A percentile compares a stretch with the other conserved stretches of the same genome.
Conservation (phyloP, 2,329 filamentous ascomycete genomes). For the Ceratocystis destructans region DNA sequence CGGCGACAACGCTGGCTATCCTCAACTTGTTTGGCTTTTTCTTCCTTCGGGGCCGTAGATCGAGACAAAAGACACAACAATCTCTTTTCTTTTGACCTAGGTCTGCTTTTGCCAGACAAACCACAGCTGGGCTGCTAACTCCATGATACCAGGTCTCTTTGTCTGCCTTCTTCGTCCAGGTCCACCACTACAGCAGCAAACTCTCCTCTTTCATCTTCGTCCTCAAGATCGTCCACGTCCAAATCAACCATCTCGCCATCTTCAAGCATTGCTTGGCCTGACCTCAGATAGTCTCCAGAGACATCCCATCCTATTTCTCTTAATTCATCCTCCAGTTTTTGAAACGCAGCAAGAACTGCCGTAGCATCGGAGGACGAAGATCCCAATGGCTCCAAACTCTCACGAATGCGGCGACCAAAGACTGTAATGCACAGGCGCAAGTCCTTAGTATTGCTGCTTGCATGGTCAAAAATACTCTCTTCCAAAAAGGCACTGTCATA, state of each 20-base stretch:
- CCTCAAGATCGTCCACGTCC: constrained; percentile 37
- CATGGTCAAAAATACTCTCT: constrained; percentile 31
- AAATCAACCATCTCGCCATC: constrained; percentile 38
- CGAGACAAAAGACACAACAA: not conserved
- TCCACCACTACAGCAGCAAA: constrained; percentile 41
- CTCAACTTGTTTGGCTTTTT: not conserved
- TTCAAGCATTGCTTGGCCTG: constrained; percentile 37
- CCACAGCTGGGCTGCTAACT: constrained; percentile 14
- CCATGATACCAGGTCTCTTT: constrained; percentile 40
- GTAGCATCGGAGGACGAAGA: constrained; percentile 30
- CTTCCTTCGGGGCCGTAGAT: not conserved
- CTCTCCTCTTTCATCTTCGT: constrained; percentile 41
- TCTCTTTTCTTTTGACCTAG: not conserved
- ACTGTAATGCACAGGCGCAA: constrained; percentile 37
- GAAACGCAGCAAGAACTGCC: constrained; percentile 36
- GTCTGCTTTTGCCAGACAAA: not conserved
- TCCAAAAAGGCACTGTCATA: constrained; percentile 39
- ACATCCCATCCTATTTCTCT: constrained; percentile 44
- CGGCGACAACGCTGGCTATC: not conserved
- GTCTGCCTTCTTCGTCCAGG: constrained; percentile 38
- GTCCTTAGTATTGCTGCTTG: constrained; percentile 24
- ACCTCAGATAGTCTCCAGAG: constrained; percentile 34
- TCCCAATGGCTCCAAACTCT: constrained; percentile 28
- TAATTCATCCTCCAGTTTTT: constrained; percentile 33
- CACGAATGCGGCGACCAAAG: constrained; percentile 42